These are phyloP conservation scores for Arthrobotrys sphaeroides DNA, from an alignment of 2,329 filamentous ascomycete species.

Conservation along the genomic window DNA sequence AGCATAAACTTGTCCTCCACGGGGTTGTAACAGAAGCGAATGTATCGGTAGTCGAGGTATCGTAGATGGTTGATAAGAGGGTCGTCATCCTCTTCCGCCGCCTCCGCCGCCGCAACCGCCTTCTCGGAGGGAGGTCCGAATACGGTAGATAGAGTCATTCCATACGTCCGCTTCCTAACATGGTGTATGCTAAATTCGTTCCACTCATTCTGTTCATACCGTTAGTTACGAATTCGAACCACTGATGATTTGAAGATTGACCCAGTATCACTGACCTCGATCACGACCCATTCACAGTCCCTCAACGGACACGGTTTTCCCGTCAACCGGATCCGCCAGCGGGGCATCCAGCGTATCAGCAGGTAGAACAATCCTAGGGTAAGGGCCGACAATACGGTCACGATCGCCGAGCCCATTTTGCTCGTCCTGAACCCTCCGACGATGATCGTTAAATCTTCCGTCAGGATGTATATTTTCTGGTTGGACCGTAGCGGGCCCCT, in stretches of 20 bases:
- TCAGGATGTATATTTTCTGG: constrained; percentile 92
- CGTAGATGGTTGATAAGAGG: constrained; percentile 79
- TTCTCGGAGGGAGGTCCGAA: constrained; percentile 67
- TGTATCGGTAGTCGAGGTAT: constrained; percentile 89
- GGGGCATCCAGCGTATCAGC: constrained; percentile 86
- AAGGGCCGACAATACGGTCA: constrained; percentile 67
- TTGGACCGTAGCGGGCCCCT: constrained; percentile 63
- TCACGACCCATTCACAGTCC: constrained; percentile 87
- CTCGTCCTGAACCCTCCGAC: constrained; percentile 91
- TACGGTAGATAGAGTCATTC: constrained; percentile 71
- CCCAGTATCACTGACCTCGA: constrained; percentile 72
- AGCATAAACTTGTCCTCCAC: constrained; percentile 87
- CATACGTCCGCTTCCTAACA: constrained; percentile 70
- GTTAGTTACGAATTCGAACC: neutral
- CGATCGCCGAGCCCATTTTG: constrained; percentile 71
- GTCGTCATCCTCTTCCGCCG: constrained; percentile 75
- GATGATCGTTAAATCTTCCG: constrained; percentile 92
- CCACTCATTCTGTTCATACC: constrained; percentile 80
- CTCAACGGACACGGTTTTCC: constrained; percentile 75
- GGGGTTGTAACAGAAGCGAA: constrained; percentile 91
- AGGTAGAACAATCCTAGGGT: constrained; percentile 84
- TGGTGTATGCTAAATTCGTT: constrained; percentile 83
- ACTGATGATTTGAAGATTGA: constrained; percentile 16
- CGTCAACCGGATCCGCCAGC: constrained; percentile 80
- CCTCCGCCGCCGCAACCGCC: constrained; percentile 66